These are phyloP conservation scores for Phialocephala sp. DNA, from an alignment of 2,329 filamentous ascomycete species.

Conservation along the genomic window DNA sequence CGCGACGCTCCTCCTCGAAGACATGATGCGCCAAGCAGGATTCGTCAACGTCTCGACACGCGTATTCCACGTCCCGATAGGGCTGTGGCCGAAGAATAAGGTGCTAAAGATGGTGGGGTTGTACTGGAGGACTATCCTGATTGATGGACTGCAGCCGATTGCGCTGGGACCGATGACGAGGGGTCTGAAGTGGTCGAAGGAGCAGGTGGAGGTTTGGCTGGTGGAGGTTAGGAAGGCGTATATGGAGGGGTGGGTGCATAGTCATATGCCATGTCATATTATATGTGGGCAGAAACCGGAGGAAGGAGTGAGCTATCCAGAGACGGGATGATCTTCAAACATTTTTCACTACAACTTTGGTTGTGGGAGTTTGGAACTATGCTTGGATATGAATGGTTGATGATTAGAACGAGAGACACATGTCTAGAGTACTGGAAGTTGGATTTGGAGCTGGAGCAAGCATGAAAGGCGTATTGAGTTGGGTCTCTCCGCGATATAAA, in stretches of 20 bases:
- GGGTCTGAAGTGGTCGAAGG: conserved; percentile 53
- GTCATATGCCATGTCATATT: conserved; percentile 62
- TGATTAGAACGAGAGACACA: background rate
- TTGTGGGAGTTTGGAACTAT: background rate
- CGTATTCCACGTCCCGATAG: conserved; percentile 54
- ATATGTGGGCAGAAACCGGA: conserved; percentile 59
- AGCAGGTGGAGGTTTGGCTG: conserved; percentile 56
- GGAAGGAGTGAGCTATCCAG: background rate
- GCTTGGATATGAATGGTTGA: background rate
- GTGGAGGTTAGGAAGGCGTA: conserved; percentile 56
- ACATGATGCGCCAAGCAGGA: conserved; percentile 55
- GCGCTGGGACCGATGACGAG: conserved; percentile 58
- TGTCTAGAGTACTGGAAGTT: background rate
- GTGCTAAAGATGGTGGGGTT: conserved; percentile 57
- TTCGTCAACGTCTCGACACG: conserved; percentile 53
- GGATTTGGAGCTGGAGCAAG: background rate
- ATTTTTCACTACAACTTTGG: background rate
- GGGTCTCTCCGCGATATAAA: background rate
- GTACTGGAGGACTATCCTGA: conserved; percentile 57
- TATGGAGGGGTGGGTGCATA: conserved; percentile 46
- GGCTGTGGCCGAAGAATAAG: conserved; percentile 50
- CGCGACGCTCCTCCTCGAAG: conserved; percentile 49
- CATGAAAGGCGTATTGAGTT: background rate
- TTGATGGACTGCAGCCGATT: conserved; percentile 57
- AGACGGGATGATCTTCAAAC: background rate